Percentiles rank a stretch among this genome's conserved stretches.
phyloP scores from a whole-genome alignment of 352 stramenopile species.

The Pythium vanterpoolii region DNA sequence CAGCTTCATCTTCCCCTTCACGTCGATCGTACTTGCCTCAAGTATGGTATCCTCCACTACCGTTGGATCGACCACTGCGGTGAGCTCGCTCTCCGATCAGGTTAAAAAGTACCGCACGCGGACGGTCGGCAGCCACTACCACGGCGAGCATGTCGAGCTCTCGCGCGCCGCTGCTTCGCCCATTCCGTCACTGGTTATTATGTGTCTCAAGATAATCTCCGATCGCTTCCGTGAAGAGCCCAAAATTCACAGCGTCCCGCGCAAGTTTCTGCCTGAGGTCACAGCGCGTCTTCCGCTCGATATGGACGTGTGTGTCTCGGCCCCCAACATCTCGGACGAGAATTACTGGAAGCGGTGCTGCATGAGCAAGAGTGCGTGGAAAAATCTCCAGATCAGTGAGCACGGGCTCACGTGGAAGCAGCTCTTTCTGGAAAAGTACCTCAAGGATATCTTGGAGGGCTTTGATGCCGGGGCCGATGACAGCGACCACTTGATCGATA shows the following conservation, averaged over 20 bases:
- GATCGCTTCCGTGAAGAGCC: slow-evolving; percentile 64
- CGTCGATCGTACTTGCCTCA: neutral
- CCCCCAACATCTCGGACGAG: slow-evolving; percentile 88
- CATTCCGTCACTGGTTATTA: slow-evolving; percentile 57
- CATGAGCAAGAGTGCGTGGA: slow-evolving; percentile 79
- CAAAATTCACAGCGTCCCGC: slow-evolving; percentile 68
- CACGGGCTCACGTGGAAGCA: slow-evolving; percentile 95
- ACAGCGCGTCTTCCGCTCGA: slow-evolving; percentile 78
- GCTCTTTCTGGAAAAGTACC: slow-evolving; percentile 80
- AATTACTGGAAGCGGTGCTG: slow-evolving; percentile 94
- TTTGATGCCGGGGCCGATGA: slow-evolving; percentile 62
- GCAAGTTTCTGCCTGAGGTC: slow-evolving; percentile 80
- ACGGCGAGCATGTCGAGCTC: slow-evolving; percentile 26
- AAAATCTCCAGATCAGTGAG: slow-evolving; percentile 87
- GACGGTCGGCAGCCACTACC: slow-evolving; percentile 34
- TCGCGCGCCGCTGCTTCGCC: slow-evolving; percentile 9
- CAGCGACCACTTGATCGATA: slow-evolving; percentile 58
- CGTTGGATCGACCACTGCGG: slow-evolving; percentile 57
- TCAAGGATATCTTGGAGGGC: slow-evolving; percentile 75
- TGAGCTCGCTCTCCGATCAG: slow-evolving; percentile 74
- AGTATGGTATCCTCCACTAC: slow-evolving; percentile 59
- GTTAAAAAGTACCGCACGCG: slow-evolving; percentile 81
- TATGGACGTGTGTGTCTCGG: slow-evolving; percentile 75
- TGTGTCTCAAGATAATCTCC: slow-evolving; percentile 81
- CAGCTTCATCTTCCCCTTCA: neutral